Base-by-base conservation (phyloP, 129 eudicot species). In the Chrysanthemum lavandulifolium region DNA sequence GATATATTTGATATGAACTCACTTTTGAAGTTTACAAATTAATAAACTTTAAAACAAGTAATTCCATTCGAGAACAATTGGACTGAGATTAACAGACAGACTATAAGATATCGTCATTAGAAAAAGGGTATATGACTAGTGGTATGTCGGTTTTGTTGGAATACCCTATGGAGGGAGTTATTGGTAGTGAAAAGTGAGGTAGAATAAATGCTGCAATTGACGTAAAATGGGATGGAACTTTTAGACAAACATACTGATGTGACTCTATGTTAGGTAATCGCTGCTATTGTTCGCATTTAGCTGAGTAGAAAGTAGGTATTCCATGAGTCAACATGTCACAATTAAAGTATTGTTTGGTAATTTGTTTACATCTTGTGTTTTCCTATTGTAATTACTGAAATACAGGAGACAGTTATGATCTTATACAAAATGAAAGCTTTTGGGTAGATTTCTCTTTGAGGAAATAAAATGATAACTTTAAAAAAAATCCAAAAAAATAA, bases 291-390 rank as follows among this genome's bases (percentile, higher is more conserved):
- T 56, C 3, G 21, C 10, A 3, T 57, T 13, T 23, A 45, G 8
- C 7, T 73, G 69, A 19, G 11, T 58, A 10, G 64, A 40, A 58
- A 58, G 58, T 71, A 58, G 75, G 57, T 43, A 5, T 5, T 7
- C 25, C 56, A 58, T 71, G 64, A 57, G 23, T 47, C 67, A 13
- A 40, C 58, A 59, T 72, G 9, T 59, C 12, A 49, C 60, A 27
- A 61, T 12, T 10, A 61, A 15, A 10, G 70, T 27, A 51, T 62
- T 33, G 57, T 47, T 72, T 60, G 68, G 48, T 72, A 61, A 72
- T 16, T 10, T 29, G 31, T 29, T 29, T 29, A 31, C 6, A 31
- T 31, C 36, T 31, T 31, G 36, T 31, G 36, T 31, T 31, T 3
- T 31, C 36, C 36, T 31, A 31, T 29, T 31, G 36, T 31, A 31